These are phyloP conservation scores for Solanum virginianum DNA, from an alignment of 257 asterid species.

Conservation along the genomic window DNA sequence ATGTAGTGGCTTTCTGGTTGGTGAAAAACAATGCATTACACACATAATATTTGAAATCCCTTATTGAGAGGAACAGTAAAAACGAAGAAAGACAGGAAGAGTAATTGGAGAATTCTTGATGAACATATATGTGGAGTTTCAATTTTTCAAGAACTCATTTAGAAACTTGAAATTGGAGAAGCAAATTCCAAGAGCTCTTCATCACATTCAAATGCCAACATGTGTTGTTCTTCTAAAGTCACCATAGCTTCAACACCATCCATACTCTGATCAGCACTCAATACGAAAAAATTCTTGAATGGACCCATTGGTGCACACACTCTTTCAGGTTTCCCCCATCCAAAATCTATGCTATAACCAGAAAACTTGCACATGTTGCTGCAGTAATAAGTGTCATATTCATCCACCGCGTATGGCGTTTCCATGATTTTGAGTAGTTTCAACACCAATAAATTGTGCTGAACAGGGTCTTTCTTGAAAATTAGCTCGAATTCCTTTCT, in stretches of 20 bases:
- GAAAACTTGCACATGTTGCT: background rate
- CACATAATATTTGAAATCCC: background rate
- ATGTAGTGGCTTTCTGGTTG: background rate
- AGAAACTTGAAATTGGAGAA: background rate
- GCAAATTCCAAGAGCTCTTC: background rate
- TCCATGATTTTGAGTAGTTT: background rate
- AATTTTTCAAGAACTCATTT: background rate
- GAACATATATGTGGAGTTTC: no score
- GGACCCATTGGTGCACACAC: background rate
- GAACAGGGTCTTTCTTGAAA: background rate
- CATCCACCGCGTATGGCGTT: background rate
- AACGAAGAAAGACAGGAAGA: background rate
- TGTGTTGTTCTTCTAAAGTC: background rate
- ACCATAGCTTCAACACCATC: background rate
- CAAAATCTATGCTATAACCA: background rate
- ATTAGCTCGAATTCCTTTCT: background rate
- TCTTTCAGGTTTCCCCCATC: background rate
- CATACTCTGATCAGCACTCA: background rate
- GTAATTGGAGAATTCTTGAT: background rate
- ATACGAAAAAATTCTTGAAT: background rate
- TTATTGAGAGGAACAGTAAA: background rate
- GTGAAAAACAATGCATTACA: background rate
- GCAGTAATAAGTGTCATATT: background rate
- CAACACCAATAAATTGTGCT: background rate
- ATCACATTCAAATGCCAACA: background rate